Evolutionary conservation across 306 rosid species (phyloP).

Genomic region (Dalbergia cochinchinensis): DNA sequence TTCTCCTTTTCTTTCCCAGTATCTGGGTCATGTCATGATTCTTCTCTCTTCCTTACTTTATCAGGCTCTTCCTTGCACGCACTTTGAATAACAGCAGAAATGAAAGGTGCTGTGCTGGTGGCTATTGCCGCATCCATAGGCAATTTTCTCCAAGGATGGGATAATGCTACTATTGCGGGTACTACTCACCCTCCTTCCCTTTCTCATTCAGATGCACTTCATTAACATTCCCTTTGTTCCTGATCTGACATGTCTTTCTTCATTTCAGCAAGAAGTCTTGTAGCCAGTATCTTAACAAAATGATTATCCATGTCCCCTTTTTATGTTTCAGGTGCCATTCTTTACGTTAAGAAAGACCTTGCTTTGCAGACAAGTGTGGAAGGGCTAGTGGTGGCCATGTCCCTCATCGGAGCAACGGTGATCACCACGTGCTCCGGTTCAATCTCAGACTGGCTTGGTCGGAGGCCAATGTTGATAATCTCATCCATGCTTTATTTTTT

Average conservation of each 20-base stretch:
- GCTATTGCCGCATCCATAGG: slow-evolving; percentile 92
- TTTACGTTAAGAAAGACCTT: slow-evolving; percentile 71
- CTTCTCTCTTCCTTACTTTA: background rate
- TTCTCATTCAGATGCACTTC: background rate
- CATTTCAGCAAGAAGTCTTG: background rate
- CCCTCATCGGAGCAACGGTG: slow-evolving; percentile 78
- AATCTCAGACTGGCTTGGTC: slow-evolving; percentile 73
- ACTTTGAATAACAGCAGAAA: slow-evolving; percentile 17
- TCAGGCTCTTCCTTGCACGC: background rate
- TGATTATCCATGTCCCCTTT: background rate
- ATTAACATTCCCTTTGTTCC: background rate
- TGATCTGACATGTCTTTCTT: background rate
- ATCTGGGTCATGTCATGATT: background rate
- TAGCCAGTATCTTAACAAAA: background rate
- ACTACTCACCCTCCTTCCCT: background rate
- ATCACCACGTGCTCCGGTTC: slow-evolving; percentile 79
- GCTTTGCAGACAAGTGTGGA: slow-evolving; percentile 58
- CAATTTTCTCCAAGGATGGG: slow-evolving; percentile 93
- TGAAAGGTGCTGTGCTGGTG: slow-evolving; percentile 84
- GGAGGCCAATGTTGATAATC: slow-evolving; percentile 75
- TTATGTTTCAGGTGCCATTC: slow-evolving; percentile 65
- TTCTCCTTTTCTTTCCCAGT: background rate
- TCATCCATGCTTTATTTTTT: slow-evolving; percentile 74
- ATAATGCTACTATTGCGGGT: slow-evolving; percentile 97
- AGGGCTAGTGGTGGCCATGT: slow-evolving; percentile 91